phyloP scores from a whole-genome alignment of 2,329 filamentous ascomycete species.

The Lachnellula occidentalis region DNA sequence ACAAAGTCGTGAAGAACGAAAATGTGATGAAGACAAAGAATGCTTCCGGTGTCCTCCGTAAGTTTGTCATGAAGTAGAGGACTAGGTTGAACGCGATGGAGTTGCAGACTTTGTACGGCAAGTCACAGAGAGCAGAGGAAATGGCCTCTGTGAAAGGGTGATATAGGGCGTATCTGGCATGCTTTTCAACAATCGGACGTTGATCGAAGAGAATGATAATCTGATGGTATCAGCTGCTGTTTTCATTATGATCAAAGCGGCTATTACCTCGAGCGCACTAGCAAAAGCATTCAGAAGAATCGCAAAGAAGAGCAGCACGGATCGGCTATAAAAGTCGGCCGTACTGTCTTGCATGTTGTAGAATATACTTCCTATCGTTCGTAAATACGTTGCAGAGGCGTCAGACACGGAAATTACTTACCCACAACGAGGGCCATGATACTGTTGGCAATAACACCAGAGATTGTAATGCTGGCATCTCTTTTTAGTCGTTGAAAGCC shows the following conservation, averaged over 20 bases:
- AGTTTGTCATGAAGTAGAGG: slow-evolving; percentile 81
- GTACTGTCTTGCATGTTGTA: slow-evolving; percentile 52
- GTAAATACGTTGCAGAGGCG: not conserved
- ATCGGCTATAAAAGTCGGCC: slow-evolving; percentile 53
- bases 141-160: slow-evolving; percentile 84
- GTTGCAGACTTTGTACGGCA: slow-evolving; percentile 76
- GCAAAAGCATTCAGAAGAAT: slow-evolving; percentile 61
- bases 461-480: slow-evolving; percentile 41
- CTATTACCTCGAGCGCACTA: slow-evolving; percentile 46
- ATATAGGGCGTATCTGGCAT: slow-evolving; percentile 81
- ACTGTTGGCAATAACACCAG: slow-evolving; percentile 17
- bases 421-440: slow-evolving; percentile 55
- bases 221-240: slow-evolving; percentile 21
- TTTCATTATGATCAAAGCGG: too few species aligned
- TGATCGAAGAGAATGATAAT: slow-evolving; percentile 57
- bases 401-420: not conserved
- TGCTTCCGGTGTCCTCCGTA: slow-evolving; percentile 55
- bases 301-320: slow-evolving; percentile 61
- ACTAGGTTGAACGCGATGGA: slow-evolving; percentile 71
- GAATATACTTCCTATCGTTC: slow-evolving; percentile 47
- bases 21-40: slow-evolving; percentile 72
- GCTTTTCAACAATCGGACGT: slow-evolving; percentile 60
- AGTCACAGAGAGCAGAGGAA: slow-evolving; percentile 76
- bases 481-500: slow-evolving; percentile 71
- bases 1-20: slow-evolving; percentile 26